These are phyloP conservation scores for Chlorencoelia australis DNA, from an alignment of 2,329 filamentous ascomycete genomes.

Conservation along the genomic window DNA sequence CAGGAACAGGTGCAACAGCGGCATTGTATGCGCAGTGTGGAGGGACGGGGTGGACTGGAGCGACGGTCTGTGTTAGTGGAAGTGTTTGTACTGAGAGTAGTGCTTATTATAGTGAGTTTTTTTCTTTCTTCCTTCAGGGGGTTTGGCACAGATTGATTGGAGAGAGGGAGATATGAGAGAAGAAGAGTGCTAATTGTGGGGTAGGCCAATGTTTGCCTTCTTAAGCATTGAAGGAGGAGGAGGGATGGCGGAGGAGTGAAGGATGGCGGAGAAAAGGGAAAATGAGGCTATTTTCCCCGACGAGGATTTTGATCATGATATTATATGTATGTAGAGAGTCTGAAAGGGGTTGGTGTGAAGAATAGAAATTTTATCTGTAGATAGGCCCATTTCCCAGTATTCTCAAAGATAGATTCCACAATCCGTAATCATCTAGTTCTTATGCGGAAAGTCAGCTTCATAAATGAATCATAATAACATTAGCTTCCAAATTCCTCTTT, in stretches of 20 bases:
- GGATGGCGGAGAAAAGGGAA: too few species aligned
- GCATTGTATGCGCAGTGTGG: conserved; percentile 1
- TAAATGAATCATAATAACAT: too few species aligned
- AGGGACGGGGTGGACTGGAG: neutral
- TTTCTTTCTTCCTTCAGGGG: neutral
- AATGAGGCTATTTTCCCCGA: too few species aligned
- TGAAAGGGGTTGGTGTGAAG: too few species aligned
- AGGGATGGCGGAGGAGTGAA: neutral
- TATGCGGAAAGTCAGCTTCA: too few species aligned
- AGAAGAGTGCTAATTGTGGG: neutral
- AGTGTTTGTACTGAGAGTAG: conserved; percentile 13
- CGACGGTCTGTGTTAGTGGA: neutral
- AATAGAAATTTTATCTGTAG: too few species aligned
- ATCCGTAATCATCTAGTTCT: too few species aligned
- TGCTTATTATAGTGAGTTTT: conserved; percentile 4
- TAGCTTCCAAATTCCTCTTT: too few species aligned
- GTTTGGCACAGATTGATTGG: neutral
- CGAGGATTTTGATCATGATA: too few species aligned
- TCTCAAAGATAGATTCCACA: too few species aligned
- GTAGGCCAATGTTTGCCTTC: conserved; percentile 2
- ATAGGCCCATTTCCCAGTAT: too few species aligned
- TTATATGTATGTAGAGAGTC: too few species aligned
- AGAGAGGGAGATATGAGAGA: neutral
- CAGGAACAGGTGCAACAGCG: neutral
- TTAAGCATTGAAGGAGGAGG: neutral